Conservation (phyloP, 371 early-diverging fungal genomes). For the Parasitella parasitica region DNA sequence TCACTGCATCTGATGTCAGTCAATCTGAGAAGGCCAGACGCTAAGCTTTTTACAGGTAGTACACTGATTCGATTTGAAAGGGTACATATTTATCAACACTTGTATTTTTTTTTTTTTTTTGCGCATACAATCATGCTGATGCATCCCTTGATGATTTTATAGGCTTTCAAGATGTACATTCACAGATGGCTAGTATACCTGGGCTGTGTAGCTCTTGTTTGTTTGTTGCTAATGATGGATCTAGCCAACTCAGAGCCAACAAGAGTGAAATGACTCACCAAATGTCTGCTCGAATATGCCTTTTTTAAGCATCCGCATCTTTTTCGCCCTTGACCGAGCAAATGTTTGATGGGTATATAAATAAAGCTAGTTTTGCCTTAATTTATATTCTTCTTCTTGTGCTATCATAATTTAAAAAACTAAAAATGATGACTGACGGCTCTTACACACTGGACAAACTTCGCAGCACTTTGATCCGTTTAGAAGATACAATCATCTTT, state of each 20-base stretch:
- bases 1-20: too few species aligned
- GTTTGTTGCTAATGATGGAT: neutral
- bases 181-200: too few species aligned
- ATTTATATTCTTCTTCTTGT: neutral
- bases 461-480: conserved; percentile 74
- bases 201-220: neutral
- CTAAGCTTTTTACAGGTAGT: too few species aligned
- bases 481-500: conserved; percentile 96
- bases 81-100: too few species aligned
- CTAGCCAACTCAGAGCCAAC: neutral
- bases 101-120: too few species aligned
- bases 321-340: neutral
- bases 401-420: neutral
- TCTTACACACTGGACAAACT: conserved; percentile 50
- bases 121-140: too few species aligned
- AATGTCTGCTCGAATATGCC: neutral
- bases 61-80: too few species aligned
- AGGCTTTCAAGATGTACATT: too few species aligned
- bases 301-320: neutral
- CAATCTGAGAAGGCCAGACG: too few species aligned
- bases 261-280: neutral
- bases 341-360: neutral
- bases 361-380: neutral
- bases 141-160: too few species aligned
- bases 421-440: neutral